Conservation (phyloP, 2,329 filamentous ascomycete species). For the Venturia asperata region DNA sequence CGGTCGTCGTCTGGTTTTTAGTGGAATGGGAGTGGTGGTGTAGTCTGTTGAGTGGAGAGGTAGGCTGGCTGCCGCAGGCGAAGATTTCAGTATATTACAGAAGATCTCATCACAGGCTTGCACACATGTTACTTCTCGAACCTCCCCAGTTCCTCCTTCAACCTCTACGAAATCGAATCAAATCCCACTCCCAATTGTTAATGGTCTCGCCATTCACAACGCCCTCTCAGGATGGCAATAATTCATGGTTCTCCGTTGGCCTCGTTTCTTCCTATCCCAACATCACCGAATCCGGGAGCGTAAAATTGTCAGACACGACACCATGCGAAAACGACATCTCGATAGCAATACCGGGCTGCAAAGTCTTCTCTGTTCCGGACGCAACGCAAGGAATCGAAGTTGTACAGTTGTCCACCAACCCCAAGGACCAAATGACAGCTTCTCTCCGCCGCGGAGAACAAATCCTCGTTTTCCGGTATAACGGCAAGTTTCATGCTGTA, state of each 20-base stretch:
- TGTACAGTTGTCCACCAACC: not conserved
- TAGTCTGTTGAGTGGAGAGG: no score
- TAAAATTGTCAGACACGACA: not conserved
- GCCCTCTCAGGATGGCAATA: not conserved
- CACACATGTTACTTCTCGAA: no score
- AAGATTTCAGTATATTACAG: no score
- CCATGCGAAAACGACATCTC: not conserved
- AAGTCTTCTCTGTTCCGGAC: conserved; percentile 6
- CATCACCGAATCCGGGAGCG: conserved; percentile 1
- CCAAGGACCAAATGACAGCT: not conserved
- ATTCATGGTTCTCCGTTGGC: conserved; percentile 15
- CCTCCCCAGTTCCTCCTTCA: no score
- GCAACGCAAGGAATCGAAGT: not conserved
- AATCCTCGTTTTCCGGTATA: conserved; percentile 59
- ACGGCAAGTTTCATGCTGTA: conserved; percentile 57
- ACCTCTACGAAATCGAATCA: not conserved
- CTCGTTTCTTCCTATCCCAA: conserved; percentile 10
- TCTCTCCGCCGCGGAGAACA: conserved; percentile 42
- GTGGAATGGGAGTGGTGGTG: no score
- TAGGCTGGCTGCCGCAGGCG: no score
- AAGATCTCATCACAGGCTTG: no score
- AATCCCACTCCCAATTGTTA: not conserved
- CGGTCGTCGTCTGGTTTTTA: no score
- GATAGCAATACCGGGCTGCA: conserved; percentile 6
- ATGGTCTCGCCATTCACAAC: not conserved